Percentiles rank a stretch among this genome's conserved stretches.
These are phyloP conservation scores for Striga hermonthica DNA, from an alignment of 305 asterid species.

Conservation along the genomic window DNA sequence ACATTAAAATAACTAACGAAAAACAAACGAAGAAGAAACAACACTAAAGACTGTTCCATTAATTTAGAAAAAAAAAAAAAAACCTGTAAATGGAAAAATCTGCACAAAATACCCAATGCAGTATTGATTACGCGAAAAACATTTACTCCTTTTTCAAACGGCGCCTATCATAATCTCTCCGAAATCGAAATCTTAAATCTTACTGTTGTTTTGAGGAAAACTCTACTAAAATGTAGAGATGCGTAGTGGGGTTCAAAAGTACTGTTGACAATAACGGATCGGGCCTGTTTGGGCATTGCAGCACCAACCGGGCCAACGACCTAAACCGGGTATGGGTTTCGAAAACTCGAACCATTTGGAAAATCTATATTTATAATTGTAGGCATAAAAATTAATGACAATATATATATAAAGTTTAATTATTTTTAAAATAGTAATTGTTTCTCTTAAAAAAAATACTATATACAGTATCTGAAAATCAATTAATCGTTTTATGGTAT, in stretches of 20 bases:
- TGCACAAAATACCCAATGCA: constrained; percentile 4
- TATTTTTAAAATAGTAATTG: too few species aligned
- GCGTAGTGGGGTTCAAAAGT: not conserved
- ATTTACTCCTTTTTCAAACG: not conserved
- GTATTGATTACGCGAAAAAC: constrained; percentile 25
- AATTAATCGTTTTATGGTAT: too few species aligned
- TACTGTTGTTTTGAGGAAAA: constrained; percentile 30
- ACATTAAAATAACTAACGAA: not conserved
- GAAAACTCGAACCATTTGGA: too few species aligned
- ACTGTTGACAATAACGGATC: constrained; percentile 54
- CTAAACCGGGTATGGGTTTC: too few species aligned
- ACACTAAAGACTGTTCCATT: not conserved
- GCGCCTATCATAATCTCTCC: constrained; percentile 9
- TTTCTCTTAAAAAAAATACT: too few species aligned
- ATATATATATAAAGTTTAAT: too few species aligned
- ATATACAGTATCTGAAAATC: too few species aligned
- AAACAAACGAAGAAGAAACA: not conserved
- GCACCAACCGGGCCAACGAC: too few species aligned
- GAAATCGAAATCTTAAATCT: constrained; percentile 26
- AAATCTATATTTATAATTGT: too few species aligned
- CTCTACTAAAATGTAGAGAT: constrained; percentile 11
- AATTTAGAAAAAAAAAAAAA: constrained; percentile 25
- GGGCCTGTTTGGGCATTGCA: constrained; percentile 41
- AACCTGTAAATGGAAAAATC: constrained; percentile 26
- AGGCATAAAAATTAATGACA: too few species aligned